These are phyloP conservation scores for Fusarium austroafricanum DNA, from an alignment of 2,329 filamentous ascomycete genomes.

Conservation along the genomic window DNA sequence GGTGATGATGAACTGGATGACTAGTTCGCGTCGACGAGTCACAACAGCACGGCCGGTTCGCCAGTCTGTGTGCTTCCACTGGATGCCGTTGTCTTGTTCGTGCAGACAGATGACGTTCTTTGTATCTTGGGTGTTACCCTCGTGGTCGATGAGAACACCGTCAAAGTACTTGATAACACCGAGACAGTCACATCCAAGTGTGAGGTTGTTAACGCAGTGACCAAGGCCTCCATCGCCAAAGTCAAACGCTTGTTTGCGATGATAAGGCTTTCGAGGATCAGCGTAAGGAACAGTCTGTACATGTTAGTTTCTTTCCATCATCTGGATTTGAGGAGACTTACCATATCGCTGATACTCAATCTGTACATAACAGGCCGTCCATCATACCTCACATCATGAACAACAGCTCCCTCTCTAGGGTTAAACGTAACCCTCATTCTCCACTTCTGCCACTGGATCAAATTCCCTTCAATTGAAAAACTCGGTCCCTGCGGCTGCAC, in stretches of 20 bases:
- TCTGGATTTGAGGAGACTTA: conserved; percentile 35
- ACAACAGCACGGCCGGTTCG: conserved; percentile 72
- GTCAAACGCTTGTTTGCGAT: conserved; percentile 77
- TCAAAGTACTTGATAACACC: conserved; percentile 67
- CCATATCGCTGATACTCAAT: conserved; percentile 75
- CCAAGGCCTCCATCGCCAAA: conserved; percentile 75
- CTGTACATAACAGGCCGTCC: conserved; percentile 74
- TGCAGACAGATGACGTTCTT: conserved; percentile 74
- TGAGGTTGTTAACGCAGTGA: conserved; percentile 73
- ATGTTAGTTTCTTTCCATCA: not conserved
- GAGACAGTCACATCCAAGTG: conserved; percentile 75
- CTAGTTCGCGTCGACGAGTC: conserved; percentile 69
- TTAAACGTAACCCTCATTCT: conserved; percentile 76
- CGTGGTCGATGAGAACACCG: conserved; percentile 47
- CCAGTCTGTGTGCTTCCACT: conserved; percentile 78
- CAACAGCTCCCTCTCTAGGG: conserved; percentile 73
- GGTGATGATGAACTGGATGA: conserved; percentile 76
- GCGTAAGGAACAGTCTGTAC: conserved; percentile 68
- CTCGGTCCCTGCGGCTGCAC: conserved; percentile 53
- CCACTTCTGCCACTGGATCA: conserved; percentile 73
- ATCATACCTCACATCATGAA: conserved; percentile 76
- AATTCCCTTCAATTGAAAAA: conserved; percentile 58
- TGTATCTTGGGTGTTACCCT: conserved; percentile 52
- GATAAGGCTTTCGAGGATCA: conserved; percentile 70
- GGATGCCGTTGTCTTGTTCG: conserved; percentile 77